Evolutionary conservation across 169 alveolate genomes (phyloP), one percentile per base, ranked within the genome.

Genomic region (Babesia bigemina): DNA sequence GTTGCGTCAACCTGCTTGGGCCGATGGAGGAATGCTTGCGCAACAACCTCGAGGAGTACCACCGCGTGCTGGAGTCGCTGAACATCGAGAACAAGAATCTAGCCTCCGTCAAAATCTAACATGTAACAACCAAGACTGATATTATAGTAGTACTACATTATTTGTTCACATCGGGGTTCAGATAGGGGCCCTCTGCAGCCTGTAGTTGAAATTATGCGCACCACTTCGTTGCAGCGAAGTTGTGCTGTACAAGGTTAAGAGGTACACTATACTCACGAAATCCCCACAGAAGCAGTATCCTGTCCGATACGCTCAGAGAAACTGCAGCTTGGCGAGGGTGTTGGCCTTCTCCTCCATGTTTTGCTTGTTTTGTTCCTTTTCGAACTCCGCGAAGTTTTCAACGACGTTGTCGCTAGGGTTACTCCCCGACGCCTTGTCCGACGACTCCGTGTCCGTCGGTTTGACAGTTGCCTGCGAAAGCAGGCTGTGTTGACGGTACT

Each of bases 1-100:
- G 98, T 42, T 96, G 96, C 90, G 95, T 93, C 74, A 94, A 98
- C 86, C 84, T 96, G 50, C 87, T 97, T 36, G 99, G 99, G 0
- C 99, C 99, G 1, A 81, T 97, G 56, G 98, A 96, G 70, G 97
- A 95, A 21, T 90, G 95, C 48, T 79, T 97, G 53, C 86, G 91
- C 82, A 92, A 98, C 75, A 97, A 97, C 86, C 93, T 95, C 59
- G 96, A 95, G 73, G 94, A 95, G 71, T 96, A 96, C 91, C 89
- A 92, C 72, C 19, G 61, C 50, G 94, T 86, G 42, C 79, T 90
- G 44, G 84, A 74, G 36, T 56, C 79, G 36, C 84, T 86, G 48
- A 79, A 81, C 63, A 70, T 90, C 12, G 85, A 59, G 50, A 79
- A 70, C 76, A 67, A 50, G 56, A 67, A 55, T 17, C 76, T 67